phyloP scores from a whole-genome alignment of 345 rosid species.

The Aquilaria sinensis region DNA sequence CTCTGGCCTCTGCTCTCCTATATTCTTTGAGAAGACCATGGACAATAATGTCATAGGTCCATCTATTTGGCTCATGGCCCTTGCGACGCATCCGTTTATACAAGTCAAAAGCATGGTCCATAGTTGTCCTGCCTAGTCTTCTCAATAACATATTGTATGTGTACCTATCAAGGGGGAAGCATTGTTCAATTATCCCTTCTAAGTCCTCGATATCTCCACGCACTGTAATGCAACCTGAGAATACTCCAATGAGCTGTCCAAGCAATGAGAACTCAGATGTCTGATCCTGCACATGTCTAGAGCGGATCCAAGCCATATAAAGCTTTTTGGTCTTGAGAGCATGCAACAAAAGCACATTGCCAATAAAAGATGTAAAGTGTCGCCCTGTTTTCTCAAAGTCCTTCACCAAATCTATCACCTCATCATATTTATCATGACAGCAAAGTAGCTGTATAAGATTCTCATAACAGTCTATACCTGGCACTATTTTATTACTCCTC shows the following conservation, averaged over 20 bases:
- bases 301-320: slow-evolving; percentile 52
- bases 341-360: slow-evolving; percentile 61
- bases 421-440: slow-evolving; percentile 23
- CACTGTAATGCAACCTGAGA: slow-evolving; percentile 37
- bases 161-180: slow-evolving; percentile 49
- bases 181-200: slow-evolving; percentile 47
- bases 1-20: slow-evolving; percentile 30
- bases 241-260: slow-evolving; percentile 56
- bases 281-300: slow-evolving; percentile 30
- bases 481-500: slow-evolving; percentile 34
- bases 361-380: slow-evolving; percentile 52
- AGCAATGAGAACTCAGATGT: slow-evolving; percentile 35
- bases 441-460: slow-evolving; percentile 41
- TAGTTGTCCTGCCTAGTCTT: slow-evolving; percentile 27
- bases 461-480: slow-evolving; percentile 59
- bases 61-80: slow-evolving; percentile 58
- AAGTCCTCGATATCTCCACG: slow-evolving; percentile 28
- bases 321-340: slow-evolving; percentile 40
- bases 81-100: slow-evolving; percentile 34
- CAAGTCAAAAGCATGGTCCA: slow-evolving; percentile 38
- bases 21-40: slow-evolving; percentile 29
- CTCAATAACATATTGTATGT: slow-evolving; percentile 65
- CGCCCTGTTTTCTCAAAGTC: slow-evolving; percentile 48
- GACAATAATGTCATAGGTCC: slow-evolving; percentile 47
- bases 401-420: slow-evolving; percentile 40